Percentiles rank a stretch among this genome's conserved stretches.
Conservation (phyloP, 2,329 filamentous ascomycete species). For the Ophiostoma ulmi region DNA sequence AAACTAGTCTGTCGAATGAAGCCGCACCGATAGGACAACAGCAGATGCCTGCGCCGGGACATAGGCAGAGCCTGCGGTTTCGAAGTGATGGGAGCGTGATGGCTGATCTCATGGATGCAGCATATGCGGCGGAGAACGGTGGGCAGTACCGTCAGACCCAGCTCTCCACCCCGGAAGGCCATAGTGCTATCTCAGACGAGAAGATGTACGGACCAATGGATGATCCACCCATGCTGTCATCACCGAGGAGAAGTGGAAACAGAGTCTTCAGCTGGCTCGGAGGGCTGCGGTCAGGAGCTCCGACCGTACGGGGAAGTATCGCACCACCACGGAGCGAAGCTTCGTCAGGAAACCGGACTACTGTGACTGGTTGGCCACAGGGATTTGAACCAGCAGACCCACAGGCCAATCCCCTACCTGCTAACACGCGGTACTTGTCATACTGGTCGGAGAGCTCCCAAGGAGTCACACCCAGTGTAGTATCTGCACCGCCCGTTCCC, state of each 20-base stretch:
- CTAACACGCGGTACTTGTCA: neutral
- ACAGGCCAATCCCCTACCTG: neutral
- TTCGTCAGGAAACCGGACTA: neutral
- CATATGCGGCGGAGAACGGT: conserved; percentile 6
- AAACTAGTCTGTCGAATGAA: neutral
- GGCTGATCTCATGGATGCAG: conserved; percentile 14
- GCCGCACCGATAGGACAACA: neutral
- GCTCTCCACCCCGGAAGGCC: neutral
- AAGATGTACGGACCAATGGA: neutral
- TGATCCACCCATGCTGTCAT: neutral
- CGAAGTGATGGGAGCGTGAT: conserved; percentile 12
- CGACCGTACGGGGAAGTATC: conserved; percentile 7
- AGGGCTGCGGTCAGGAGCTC: neutral
- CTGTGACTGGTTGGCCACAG: neutral
- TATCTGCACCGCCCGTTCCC: neutral
- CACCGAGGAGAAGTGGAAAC: neutral
- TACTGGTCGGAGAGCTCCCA: conserved; percentile 11
- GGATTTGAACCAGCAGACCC: conserved; percentile 9
- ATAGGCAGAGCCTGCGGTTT: neutral
- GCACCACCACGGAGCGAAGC: conserved; percentile 1
- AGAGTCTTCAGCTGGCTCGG: conserved; percentile 9
- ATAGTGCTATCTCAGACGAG: neutral
- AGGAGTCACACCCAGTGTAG: neutral
- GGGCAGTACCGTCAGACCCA: neutral
- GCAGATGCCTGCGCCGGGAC: neutral